A percentile compares a stretch with the other conserved stretches of the same genome.
phyloP scores from a whole-genome alignment of 345 rosid genomes.

The Melaleuca quinquenervia region DNA sequence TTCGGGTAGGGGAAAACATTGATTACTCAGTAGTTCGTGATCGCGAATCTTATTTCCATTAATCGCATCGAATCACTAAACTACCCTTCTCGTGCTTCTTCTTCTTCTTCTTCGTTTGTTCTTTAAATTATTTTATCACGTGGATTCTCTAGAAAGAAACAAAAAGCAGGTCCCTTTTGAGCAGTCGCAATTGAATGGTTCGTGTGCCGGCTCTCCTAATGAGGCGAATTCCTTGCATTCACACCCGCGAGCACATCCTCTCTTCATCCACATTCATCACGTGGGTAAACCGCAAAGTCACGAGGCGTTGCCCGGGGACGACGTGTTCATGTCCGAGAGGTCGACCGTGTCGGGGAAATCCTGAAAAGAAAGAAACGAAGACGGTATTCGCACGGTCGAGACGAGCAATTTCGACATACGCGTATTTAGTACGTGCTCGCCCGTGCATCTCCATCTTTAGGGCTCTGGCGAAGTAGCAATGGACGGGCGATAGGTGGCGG shows the following conservation, averaged over 20 bases:
- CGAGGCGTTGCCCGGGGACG: background rate
- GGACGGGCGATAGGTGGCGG: background rate
- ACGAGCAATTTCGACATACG: background rate
- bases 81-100: too few species aligned
- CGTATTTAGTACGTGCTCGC: too few species aligned
- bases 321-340: background rate
- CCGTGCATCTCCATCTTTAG: background rate
- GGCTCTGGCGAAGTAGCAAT: background rate
- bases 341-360: background rate
- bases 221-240: background rate
- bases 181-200: background rate
- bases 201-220: background rate
- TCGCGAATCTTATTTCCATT: background rate
- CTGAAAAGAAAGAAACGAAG: background rate
- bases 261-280: background rate
- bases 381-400: background rate
- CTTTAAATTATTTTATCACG: background rate
- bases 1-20: background rate
- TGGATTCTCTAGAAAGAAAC: background rate
- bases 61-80: too few species aligned
- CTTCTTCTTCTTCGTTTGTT: too few species aligned
- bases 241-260: background rate
- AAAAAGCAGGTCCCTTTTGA: background rate
- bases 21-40: background rate
- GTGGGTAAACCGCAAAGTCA: background rate